Evolutionary conservation across 2,329 filamentous ascomycete genomes (phyloP).

Genomic region (Colletotrichum sp.): DNA sequence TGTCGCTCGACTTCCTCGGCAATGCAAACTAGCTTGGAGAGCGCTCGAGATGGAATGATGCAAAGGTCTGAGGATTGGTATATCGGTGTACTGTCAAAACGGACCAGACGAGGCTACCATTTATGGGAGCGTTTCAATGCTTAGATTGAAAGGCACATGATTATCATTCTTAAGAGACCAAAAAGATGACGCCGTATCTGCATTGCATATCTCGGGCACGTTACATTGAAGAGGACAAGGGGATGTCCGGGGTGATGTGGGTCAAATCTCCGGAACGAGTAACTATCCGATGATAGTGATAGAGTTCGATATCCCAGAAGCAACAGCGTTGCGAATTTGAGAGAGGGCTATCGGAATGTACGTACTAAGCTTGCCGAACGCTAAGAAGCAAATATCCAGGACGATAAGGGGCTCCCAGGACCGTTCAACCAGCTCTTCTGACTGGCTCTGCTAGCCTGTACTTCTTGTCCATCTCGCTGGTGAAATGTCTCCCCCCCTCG

Average conservation of each 20-base stretch:
- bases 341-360: neutral
- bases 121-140: neutral
- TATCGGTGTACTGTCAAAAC: neutral
- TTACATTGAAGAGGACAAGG: neutral
- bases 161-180: neutral
- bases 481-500: neutral
- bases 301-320: neutral
- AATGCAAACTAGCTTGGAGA: neutral
- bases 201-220: neutral
- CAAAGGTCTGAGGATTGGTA: neutral
- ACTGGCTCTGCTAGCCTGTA: neutral
- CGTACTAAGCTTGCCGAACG: neutral
- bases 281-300: neutral
- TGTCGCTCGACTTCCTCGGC: neutral
- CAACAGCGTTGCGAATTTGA: neutral
- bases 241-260: neutral
- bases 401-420: neutral
- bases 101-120: neutral
- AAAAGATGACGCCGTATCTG: neutral
- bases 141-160: neutral
- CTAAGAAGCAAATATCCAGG: neutral
- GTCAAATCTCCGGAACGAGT: neutral
- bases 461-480: neutral
- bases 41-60: neutral
- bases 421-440: neutral